These are phyloP conservation scores for Nicotiana tabacum DNA, from an alignment of 257 asterid species.

Conservation along the genomic window DNA sequence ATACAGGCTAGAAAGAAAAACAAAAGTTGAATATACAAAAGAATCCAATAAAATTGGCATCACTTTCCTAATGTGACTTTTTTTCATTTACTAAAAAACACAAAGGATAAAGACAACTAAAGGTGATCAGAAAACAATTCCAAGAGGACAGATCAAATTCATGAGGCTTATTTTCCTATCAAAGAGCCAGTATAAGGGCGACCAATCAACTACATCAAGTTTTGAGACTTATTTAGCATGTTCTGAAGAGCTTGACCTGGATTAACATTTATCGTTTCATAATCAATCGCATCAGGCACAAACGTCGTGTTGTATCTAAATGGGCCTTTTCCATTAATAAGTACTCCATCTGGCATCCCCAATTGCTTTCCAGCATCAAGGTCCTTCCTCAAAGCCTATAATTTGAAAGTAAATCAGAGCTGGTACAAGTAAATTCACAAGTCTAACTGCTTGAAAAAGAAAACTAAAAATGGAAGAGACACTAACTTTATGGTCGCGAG, in stretches of 20 bases:
- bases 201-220: slow-evolving; percentile 2
- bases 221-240: background rate
- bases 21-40: background rate
- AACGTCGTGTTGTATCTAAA: slow-evolving; percentile 68
- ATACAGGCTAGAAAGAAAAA: background rate
- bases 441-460: background rate
- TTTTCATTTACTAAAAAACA: background rate
- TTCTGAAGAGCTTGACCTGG: slow-evolving; percentile 51
- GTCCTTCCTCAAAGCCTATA: slow-evolving; percentile 54
- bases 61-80: background rate
- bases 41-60: background rate
- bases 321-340: slow-evolving; percentile 96
- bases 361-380: slow-evolving; percentile 65
- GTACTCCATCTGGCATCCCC: slow-evolving; percentile 97
- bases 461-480: background rate
- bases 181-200: background rate
- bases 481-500: slow-evolving; percentile 64
- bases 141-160: background rate
- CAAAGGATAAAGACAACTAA: background rate
- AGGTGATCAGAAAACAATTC: background rate
- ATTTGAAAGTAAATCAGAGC: background rate
- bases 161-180: background rate
- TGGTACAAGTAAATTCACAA: background rate
- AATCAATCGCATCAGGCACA: slow-evolving; percentile 79
- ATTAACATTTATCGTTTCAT: slow-evolving; percentile 75